These are phyloP conservation scores for Fusarium hostae DNA, from an alignment of 2,329 filamentous ascomycete species.

Conservation along the genomic window DNA sequence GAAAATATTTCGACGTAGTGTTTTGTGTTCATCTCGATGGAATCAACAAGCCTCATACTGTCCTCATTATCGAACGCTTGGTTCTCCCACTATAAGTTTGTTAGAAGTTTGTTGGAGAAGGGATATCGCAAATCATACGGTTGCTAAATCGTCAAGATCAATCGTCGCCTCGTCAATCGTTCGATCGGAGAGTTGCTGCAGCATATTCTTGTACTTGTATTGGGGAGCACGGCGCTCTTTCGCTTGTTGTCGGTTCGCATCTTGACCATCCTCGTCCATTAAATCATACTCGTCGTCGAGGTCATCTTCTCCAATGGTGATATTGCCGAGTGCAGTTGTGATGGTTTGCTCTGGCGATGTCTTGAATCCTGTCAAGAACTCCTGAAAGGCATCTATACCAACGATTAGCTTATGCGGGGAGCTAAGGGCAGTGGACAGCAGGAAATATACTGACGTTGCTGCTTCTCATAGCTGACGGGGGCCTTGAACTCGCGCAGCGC, in stretches of 20 bases:
- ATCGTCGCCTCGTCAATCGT: conserved; percentile 80
- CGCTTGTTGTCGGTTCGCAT: conserved; percentile 60
- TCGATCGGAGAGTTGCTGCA: conserved; percentile 89
- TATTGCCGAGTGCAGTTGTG: conserved; percentile 82
- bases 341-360: conserved; percentile 76
- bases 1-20: conserved; percentile 96
- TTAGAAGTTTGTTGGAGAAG: conserved; percentile 31
- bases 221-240: conserved; percentile 68
- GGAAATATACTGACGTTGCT: conserved; percentile 72
- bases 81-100: conserved; percentile 74
- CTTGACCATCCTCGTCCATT: conserved; percentile 82
- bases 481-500: conserved; percentile 83
- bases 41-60: conserved; percentile 79
- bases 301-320: conserved; percentile 88
- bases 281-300: conserved; percentile 92
- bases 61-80: conserved; percentile 64
- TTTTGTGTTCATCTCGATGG: conserved; percentile 89
- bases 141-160: conserved; percentile 87
- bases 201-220: conserved; percentile 86
- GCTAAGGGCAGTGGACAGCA: conserved; percentile 1
- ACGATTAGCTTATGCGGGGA: conserved; percentile 44
- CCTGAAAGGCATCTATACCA: conserved; percentile 78
- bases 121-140: conserved; percentile 61
- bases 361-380: conserved; percentile 91
- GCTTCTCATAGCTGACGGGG: conserved; percentile 87